These are phyloP conservation scores for Trichoderma cornu-damae DNA, from an alignment of 2,329 filamentous ascomycete genomes.

Conservation along the genomic window DNA sequence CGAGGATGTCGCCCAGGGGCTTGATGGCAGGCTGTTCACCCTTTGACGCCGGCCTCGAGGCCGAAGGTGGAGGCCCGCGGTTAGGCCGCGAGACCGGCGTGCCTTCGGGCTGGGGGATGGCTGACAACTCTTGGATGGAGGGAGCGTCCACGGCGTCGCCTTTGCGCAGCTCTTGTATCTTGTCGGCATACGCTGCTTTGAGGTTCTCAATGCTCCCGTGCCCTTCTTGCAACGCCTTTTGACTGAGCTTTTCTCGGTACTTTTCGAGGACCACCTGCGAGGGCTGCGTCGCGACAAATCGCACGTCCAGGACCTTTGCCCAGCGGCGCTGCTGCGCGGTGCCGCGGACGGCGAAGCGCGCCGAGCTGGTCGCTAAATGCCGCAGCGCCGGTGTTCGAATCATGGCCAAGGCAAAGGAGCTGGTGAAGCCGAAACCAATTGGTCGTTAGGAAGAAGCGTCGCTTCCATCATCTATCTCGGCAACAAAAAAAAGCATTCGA, in stretches of 20 bases:
- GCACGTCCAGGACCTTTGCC: conserved; percentile 88
- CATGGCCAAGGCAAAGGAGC: neutral
- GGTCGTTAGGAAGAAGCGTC: neutral
- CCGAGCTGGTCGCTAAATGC: conserved; percentile 37
- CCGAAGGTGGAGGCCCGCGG: conserved; percentile 28
- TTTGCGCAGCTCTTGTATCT: conserved; percentile 67
- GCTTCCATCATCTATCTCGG: too few species aligned
- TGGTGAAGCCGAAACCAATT: neutral
- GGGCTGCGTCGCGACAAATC: conserved; percentile 73
- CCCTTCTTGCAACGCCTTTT: conserved; percentile 73
- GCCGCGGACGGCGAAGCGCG: conserved; percentile 28
- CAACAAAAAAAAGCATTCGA: neutral
- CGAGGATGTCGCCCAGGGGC: conserved; percentile 54
- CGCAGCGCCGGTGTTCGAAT: conserved; percentile 44
- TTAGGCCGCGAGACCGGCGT: conserved; percentile 36
- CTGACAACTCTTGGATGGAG: conserved; percentile 23
- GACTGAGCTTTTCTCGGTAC: conserved; percentile 78
- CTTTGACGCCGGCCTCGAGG: conserved; percentile 20
- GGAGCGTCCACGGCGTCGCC: conserved; percentile 54
- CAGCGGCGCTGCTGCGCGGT: conserved; percentile 62
- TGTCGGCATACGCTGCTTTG: conserved; percentile 77
- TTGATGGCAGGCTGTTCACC: conserved; percentile 36
- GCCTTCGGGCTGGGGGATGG: conserved; percentile 34
- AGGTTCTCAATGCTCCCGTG: conserved; percentile 66
- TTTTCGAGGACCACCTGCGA: conserved; percentile 69